Conservation (phyloP, 177 flowering plant species). For the Tripterygium wilfordii region DNA sequence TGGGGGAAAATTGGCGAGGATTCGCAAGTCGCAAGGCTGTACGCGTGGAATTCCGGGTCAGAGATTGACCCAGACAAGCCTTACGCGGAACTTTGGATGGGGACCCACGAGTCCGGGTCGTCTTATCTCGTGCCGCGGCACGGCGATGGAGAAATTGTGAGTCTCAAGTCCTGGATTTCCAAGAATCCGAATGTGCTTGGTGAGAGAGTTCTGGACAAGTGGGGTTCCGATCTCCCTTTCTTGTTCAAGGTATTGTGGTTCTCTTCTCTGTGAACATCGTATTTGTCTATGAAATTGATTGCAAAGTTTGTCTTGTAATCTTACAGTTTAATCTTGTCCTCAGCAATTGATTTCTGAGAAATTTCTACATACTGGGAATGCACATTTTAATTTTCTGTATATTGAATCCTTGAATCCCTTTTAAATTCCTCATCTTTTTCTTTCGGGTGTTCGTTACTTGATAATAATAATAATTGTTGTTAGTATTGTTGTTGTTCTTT, state of each 20-base stretch:
- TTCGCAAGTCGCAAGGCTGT: conserved; percentile 50
- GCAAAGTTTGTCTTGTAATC: too few relatives aligned
- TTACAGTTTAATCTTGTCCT: too few relatives aligned
- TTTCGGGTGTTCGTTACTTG: too few relatives aligned
- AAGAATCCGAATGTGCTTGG: conserved; percentile 66
- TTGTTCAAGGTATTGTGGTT: conserved; percentile 69
- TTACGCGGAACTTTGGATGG: conserved; percentile 91
- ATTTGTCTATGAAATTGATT: too few relatives aligned
- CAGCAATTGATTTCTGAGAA: too few relatives aligned
- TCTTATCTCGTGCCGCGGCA: background rate
- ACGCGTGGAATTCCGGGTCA: conserved; percentile 36
- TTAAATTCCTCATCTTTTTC: background rate
- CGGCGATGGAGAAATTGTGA: conserved; percentile 8
- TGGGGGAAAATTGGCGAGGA: conserved; percentile 60
- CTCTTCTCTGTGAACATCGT: background rate
- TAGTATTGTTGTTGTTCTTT: too few relatives aligned
- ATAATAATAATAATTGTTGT: too few relatives aligned
- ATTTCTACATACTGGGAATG: too few relatives aligned
- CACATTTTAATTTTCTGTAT: too few relatives aligned
- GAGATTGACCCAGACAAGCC: conserved; percentile 34
- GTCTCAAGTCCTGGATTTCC: conserved; percentile 59
- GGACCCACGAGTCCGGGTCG: conserved; percentile 79
- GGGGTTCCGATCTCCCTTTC: conserved; percentile 85
- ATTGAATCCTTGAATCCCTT: too few relatives aligned
- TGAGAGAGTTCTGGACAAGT: conserved; percentile 49